Evolutionary conservation across 805 yeast species (phyloP).

Genomic region (Torulaspora franciscae): DNA sequence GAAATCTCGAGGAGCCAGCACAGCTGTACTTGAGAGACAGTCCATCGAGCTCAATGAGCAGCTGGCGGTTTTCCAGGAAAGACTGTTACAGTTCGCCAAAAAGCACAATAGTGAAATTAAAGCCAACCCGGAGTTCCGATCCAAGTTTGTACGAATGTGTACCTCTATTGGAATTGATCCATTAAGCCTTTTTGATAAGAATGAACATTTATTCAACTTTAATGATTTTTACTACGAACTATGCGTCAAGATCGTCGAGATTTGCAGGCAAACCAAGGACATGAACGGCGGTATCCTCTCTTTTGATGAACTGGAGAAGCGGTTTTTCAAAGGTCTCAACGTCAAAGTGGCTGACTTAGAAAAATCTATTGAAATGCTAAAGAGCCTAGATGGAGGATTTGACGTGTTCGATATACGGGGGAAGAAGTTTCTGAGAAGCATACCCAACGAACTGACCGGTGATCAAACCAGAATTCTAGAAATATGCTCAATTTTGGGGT

Average conservation of each 20-base stretch:
- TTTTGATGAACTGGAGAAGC: constrained; percentile 45
- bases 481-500: constrained; percentile 74
- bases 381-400: constrained; percentile 64
- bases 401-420: constrained; percentile 51
- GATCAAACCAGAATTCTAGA: constrained; percentile 73
- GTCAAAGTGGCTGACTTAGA: constrained; percentile 49
- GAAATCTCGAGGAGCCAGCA: constrained; percentile 16
- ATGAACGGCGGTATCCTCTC: constrained; percentile 80
- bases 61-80: constrained; percentile 68
- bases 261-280: constrained; percentile 62
- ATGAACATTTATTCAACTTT: constrained; percentile 31
- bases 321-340: constrained; percentile 33
- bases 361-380: constrained; percentile 49
- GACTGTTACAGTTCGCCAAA: constrained; percentile 66
- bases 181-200: constrained; percentile 39
- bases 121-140: constrained; percentile 57
- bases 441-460: constrained; percentile 55
- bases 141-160: constrained; percentile 73
- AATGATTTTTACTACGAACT: constrained; percentile 61
- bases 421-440: constrained; percentile 53
- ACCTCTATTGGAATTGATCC: constrained; percentile 82
- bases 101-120: constrained; percentile 66
- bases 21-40: constrained; percentile 42
- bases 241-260: constrained; percentile 69
- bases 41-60: constrained; percentile 63